Evolutionary conservation across 768 basidiomycete genomes (phyloP).

Genomic region (Phylloporus rhodoxanthus): DNA sequence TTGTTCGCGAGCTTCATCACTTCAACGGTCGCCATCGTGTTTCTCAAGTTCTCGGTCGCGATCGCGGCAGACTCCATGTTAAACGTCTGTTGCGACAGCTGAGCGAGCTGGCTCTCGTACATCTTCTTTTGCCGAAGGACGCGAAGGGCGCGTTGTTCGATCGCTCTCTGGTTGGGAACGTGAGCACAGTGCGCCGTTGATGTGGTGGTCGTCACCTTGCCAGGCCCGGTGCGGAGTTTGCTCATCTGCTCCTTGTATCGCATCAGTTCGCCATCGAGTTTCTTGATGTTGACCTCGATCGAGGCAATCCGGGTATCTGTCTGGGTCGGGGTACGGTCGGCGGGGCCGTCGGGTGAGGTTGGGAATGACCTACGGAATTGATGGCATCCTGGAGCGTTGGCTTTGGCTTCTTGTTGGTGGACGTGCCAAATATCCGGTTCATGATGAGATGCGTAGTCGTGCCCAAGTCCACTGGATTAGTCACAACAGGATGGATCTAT

Average conservation of each 20-base stretch:
- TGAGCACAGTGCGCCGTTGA: neutral
- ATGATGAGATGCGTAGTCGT: slow-evolving; percentile 33
- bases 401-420: slow-evolving; percentile 75
- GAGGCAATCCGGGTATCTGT: slow-evolving; percentile 82
- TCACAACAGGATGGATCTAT: neutral
- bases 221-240: slow-evolving; percentile 88
- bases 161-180: slow-evolving; percentile 55
- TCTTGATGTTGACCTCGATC: slow-evolving; percentile 95
- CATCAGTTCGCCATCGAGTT: slow-evolving; percentile 87
- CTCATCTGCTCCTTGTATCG: slow-evolving; percentile 96
- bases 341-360: neutral
- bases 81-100: slow-evolving; percentile 91
- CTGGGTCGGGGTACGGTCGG: slow-evolving; percentile 35
- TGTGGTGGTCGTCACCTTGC: slow-evolving; percentile 59
- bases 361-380: slow-evolving; percentile 51
- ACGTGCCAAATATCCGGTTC: slow-evolving; percentile 83
- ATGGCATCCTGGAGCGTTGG: slow-evolving; percentile 91
- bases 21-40: slow-evolving; percentile 98
- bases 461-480: neutral
- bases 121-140: slow-evolving; percentile 93
- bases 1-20: slow-evolving; percentile 96
- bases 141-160: slow-evolving; percentile 90
- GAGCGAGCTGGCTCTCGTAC: slow-evolving; percentile 89
- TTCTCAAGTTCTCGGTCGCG: slow-evolving; percentile 95
- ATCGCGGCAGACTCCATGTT: slow-evolving; percentile 97